Evolutionary conservation across 2,329 filamentous ascomycete species (phyloP), one percentile per base, ranked within the genome.

Genomic region (Colletotrichum australisinense): DNA sequence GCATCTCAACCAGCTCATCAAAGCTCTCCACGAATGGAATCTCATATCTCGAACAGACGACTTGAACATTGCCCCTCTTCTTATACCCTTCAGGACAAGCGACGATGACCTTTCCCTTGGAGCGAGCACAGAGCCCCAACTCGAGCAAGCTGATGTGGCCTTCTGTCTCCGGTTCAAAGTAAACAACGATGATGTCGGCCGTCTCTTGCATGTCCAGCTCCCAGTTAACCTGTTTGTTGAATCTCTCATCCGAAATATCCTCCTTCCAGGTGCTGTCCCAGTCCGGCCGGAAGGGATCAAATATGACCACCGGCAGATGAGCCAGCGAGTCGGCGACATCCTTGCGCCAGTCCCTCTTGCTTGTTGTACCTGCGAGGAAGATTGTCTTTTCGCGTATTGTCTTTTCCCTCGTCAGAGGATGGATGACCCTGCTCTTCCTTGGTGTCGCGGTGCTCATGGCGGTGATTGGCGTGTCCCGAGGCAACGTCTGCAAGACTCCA

Each of bases 121-220:
- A 63, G 19, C 77, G 81, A 3, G 86, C 86, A 60, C 82, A 87
- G 4, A 93, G 80, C 0, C 91, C 91, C 22, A 93, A 79, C 80
- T 93, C 91, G 57, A 93, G 80, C 77, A 93, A 79, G 42, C 87
- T 90, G 30, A 92, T 84, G 1, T 89, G 88, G 8, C 89, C 89
- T 59, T 84, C 81, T 0, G 88, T 90, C 3, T 75, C 80, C 1
- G 84, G 82, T 58, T 89, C 85, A 69, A 92, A 90, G 78, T 88
- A 90, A 67, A 93, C 83, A 28, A 88, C 87, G 7, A 92, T 81
- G 5, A 92, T 77, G 75, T 87, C 84, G 0, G 88, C 88, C 1
- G 75, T 73, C 16, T 89, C 86, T 75, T 90, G 87, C 79, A 85
- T 89, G 19, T 86, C 83, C 2, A 93, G 83, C 81, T 93, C 91